Evolutionary conservation across 164 flowering plant genomes (phyloP).

Genomic region (Sextonia rubra): DNA sequence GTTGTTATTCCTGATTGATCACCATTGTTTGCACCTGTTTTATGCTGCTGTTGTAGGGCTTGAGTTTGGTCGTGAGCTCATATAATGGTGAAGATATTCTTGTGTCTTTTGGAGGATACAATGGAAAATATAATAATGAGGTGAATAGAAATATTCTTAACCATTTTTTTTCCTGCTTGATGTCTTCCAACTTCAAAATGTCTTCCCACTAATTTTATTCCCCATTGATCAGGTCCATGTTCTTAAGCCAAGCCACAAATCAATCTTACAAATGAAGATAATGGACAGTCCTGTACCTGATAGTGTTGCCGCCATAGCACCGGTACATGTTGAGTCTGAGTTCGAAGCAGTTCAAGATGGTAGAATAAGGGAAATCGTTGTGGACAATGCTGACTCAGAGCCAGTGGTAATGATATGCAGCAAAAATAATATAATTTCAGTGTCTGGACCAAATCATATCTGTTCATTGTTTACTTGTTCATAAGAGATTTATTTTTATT

Average conservation of each 20-base stretch:
- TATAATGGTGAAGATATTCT: slow-evolving; percentile 81
- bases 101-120: slow-evolving; percentile 96
- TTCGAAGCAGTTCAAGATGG: slow-evolving; percentile 73
- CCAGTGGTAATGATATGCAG: slow-evolving; percentile 39
- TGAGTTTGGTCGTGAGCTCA: slow-evolving; percentile 85
- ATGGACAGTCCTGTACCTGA: slow-evolving; percentile 58
- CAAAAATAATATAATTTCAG: too few relatives aligned
- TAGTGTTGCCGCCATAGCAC: slow-evolving; percentile 71
- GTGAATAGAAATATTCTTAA: slow-evolving; percentile 25
- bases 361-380: slow-evolving; percentile 73
- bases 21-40: background rate
- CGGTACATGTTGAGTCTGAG: slow-evolving; percentile 66
- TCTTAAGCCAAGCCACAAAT: slow-evolving; percentile 90
- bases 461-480: too few relatives aligned
- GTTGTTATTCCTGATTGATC: slow-evolving; percentile 8
- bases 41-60: slow-evolving; percentile 49
- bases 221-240: slow-evolving; percentile 56
- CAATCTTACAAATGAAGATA: slow-evolving; percentile 70
- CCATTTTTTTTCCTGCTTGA: slow-evolving; percentile 6
- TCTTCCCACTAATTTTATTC: slow-evolving; percentile 9
- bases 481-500: too few relatives aligned
- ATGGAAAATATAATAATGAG: slow-evolving; percentile 95
- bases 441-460: too few relatives aligned
- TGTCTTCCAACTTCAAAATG: background rate
- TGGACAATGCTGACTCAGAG: slow-evolving; percentile 69